These are phyloP conservation scores for Sequoia sempervirens DNA, from an alignment of 75 land plant species.

Conservation along the genomic window DNA sequence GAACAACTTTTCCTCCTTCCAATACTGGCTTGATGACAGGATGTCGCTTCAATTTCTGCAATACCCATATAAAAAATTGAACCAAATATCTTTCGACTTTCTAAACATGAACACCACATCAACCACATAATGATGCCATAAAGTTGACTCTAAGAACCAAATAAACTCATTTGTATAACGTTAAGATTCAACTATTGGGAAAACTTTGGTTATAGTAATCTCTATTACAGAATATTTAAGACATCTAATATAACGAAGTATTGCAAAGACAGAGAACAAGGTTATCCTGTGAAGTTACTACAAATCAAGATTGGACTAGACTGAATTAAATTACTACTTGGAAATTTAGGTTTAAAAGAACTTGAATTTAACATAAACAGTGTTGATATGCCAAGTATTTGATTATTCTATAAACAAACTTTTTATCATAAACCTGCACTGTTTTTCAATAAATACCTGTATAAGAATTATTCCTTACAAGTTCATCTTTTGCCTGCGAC, in stretches of 20 bases:
- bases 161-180: background rate
- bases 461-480: background rate
- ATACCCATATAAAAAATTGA: background rate
- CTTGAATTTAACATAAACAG: background rate
- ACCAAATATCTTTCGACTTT: background rate
- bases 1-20: slow-evolving; percentile 86
- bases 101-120: background rate
- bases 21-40: slow-evolving; percentile 77
- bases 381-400: background rate
- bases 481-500: background rate
- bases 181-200: background rate
- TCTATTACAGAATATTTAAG: background rate
- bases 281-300: background rate
- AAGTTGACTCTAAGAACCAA: background rate
- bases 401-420: background rate
- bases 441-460: background rate
- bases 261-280: background rate
- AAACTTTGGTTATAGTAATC: background rate
- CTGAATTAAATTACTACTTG: background rate
- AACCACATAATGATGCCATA: background rate
- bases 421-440: background rate
- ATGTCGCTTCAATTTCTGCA: slow-evolving; percentile 87
- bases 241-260: background rate
- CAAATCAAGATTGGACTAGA: background rate
- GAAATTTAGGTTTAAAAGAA: background rate